Percentiles rank a stretch among this genome's conserved stretches.
Conservation (phyloP, 345 rosid genomes). For the Syzygium aromaticum region DNA sequence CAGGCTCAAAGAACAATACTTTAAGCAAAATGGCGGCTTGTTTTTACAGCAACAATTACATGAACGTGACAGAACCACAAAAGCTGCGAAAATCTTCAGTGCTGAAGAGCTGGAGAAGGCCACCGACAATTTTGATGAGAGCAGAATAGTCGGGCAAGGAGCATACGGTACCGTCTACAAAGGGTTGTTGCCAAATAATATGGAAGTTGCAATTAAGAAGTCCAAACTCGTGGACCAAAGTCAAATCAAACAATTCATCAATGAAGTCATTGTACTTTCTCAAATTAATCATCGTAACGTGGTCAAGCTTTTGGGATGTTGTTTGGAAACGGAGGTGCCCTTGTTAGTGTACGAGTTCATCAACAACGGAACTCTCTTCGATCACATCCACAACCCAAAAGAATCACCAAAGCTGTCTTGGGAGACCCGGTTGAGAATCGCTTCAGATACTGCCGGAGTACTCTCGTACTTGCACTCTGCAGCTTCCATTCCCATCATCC, state of each 20-base stretch:
- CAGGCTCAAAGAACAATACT: conserved; percentile 6
- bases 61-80: neutral
- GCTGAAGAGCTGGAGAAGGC: conserved; percentile 28
- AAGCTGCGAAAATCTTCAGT: conserved; percentile 12
- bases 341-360: conserved; percentile 31
- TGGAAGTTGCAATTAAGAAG: conserved; percentile 30
- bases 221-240: conserved; percentile 20
- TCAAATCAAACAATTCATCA: conserved; percentile 32
- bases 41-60: conserved; percentile 19
- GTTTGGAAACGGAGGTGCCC: conserved; percentile 35
- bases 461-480: conserved; percentile 26
- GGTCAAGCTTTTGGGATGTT: conserved; percentile 37
- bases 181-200: conserved; percentile 20
- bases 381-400: conserved; percentile 17
- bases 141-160: conserved; percentile 25
- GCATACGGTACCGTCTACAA: conserved; percentile 35
- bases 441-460: conserved; percentile 21
- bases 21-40: conserved; percentile 22
- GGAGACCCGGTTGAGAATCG: conserved; percentile 23
- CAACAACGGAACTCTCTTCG: conserved; percentile 25
- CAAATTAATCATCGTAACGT: conserved; percentile 37
- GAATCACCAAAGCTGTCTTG: conserved; percentile 12
- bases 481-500: conserved; percentile 22
- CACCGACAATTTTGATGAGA: conserved; percentile 19
- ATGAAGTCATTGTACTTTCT: conserved; percentile 29